These are phyloP conservation scores for Boletus vinaceobasis DNA, from an alignment of 768 basidiomycete species.

Conservation along the genomic window DNA sequence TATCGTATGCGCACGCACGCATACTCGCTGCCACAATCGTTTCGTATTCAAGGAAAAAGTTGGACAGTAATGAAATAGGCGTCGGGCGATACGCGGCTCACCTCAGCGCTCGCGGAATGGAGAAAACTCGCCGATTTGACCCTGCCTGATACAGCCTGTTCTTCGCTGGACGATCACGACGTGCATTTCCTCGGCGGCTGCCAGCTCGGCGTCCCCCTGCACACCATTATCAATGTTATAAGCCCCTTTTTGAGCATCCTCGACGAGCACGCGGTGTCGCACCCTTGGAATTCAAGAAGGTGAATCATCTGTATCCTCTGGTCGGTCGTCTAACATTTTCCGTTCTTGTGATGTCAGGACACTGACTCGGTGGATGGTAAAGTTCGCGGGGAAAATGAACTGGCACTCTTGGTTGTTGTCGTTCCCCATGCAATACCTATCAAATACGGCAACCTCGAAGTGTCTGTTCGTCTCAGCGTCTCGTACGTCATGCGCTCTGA, in stretches of 20 bases:
- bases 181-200: not conserved
- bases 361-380: too few species aligned
- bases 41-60: too few species aligned
- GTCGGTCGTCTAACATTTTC: too few species aligned
- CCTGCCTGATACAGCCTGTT: not conserved
- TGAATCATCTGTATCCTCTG: constrained; percentile 3
- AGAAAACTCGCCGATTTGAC: not conserved
- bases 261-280: not conserved
- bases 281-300: constrained; percentile 1
- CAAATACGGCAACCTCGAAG: too few species aligned
- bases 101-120: not conserved
- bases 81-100: not conserved
- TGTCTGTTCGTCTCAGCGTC: too few species aligned
- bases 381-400: too few species aligned
- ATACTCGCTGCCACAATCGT: not conserved
- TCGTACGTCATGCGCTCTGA: too few species aligned
- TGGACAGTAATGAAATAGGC: not conserved
- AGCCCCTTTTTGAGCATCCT: not conserved
- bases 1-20: not conserved
- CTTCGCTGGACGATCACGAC: not conserved
- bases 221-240: not conserved
- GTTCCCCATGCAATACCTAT: too few species aligned
- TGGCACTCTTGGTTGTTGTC: too few species aligned
- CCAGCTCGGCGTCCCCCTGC: not conserved
- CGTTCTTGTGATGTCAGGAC: too few species aligned